A percentile compares a stretch with the other conserved stretches of the same genome.
These are phyloP conservation scores for Raphidocelis subcapitata DNA, from an alignment of 139 green algal species.

Conservation along the genomic window DNA sequence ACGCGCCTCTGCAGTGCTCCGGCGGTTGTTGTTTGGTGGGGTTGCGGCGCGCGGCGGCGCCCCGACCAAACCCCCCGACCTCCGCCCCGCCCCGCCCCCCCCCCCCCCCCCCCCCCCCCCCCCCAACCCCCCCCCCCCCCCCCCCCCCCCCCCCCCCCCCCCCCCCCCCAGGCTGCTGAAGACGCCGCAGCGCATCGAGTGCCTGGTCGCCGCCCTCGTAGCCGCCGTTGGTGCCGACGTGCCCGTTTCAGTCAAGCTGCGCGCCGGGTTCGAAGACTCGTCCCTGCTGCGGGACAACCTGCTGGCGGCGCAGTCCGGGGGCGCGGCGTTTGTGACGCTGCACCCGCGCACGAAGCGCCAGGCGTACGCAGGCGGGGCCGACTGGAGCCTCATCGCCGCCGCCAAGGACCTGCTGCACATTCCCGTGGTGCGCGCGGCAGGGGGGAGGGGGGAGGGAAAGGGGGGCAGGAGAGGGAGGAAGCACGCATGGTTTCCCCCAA, in stretches of 20 bases:
- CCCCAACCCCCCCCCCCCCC: neutral
- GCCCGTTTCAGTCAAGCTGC: slow-evolving; percentile 66
- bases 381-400: slow-evolving; percentile 50
- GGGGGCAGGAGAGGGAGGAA: no score
- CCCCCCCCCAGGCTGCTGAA: slow-evolving; percentile 31
- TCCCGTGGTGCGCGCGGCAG: slow-evolving; percentile 44
- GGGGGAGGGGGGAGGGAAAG: neutral
- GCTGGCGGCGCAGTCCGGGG: slow-evolving; percentile 50
- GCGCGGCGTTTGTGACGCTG: slow-evolving; percentile 65
- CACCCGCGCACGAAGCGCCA: slow-evolving; percentile 69
- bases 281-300: slow-evolving; percentile 61
- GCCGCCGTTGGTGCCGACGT: slow-evolving; percentile 21
- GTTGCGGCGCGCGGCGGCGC: no score
- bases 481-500: no score
- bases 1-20: neutral
- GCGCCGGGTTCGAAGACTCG: slow-evolving; percentile 56
- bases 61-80: no score
- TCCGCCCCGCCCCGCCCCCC: neutral
- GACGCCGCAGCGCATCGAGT: slow-evolving; percentile 41
- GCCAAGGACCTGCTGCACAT: slow-evolving; percentile 57
- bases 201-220: slow-evolving; percentile 44
- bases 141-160: neutral
- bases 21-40: no score
- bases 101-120: neutral
- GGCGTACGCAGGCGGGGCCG: slow-evolving; percentile 54